A percentile compares a stretch with the other conserved stretches of the same genome.
These are phyloP conservation scores for Plantago lanceolata DNA, from an alignment of 305 asterid species.

Conservation along the genomic window DNA sequence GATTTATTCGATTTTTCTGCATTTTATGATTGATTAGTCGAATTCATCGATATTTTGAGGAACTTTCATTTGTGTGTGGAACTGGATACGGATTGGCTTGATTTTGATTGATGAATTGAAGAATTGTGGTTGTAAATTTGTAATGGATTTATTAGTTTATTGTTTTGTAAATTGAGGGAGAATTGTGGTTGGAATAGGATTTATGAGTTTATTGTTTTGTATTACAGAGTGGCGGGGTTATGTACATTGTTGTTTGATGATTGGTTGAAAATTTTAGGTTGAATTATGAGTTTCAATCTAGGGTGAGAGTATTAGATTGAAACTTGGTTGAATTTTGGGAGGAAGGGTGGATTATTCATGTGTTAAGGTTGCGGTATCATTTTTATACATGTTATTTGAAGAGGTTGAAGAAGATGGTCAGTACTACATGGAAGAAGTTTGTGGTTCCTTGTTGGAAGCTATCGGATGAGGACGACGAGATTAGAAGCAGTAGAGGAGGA, in stretches of 20 bases:
- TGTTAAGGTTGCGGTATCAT: slow-evolving; percentile 25
- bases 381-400: slow-evolving; percentile 34
- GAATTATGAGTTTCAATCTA: slow-evolving; percentile 28
- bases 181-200: too few species aligned
- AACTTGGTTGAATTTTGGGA: slow-evolving; percentile 5
- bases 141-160: too few species aligned
- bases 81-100: too few species aligned
- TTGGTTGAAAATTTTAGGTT: slow-evolving; percentile 19
- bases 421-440: slow-evolving; percentile 46
- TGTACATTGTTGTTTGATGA: slow-evolving; percentile 21
- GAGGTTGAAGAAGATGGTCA: slow-evolving; percentile 47
- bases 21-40: background rate
- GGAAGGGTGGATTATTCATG: slow-evolving; percentile 7
- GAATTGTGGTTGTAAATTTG: background rate
- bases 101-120: background rate
- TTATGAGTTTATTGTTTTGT: slow-evolving; percentile 5
- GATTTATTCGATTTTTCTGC: slow-evolving; percentile 10
- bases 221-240: slow-evolving; percentile 30
- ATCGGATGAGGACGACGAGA: slow-evolving; percentile 31
- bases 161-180: too few species aligned
- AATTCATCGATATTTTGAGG: too few species aligned
- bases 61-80: too few species aligned
- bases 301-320: slow-evolving; percentile 20
- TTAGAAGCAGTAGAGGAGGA: slow-evolving; percentile 33
- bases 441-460: slow-evolving; percentile 64